phyloP scores from a whole-genome alignment of 352 stramenopile genomes.

The Pythium folliculosum region DNA sequence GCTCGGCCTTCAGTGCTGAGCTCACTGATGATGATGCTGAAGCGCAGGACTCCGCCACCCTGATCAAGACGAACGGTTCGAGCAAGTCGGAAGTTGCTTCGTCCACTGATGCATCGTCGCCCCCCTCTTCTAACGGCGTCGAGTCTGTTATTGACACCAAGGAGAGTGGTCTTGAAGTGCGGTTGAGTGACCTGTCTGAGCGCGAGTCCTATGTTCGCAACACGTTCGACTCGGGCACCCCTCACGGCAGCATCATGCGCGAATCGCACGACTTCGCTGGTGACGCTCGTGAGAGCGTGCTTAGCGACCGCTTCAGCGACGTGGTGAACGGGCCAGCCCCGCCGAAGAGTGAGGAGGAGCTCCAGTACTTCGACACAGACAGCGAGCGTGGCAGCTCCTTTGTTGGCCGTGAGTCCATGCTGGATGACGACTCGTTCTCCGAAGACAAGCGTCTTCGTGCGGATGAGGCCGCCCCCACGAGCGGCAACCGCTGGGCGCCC shows the following conservation, averaged over 20 bases:
- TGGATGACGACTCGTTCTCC: constrained; percentile 25
- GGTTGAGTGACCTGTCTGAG: constrained; percentile 26
- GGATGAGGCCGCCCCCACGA: constrained; percentile 1
- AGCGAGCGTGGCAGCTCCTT: constrained; percentile 49
- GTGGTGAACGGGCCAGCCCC: constrained; percentile 35
- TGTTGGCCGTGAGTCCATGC: constrained; percentile 30
- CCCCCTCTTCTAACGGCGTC: constrained; percentile 6
- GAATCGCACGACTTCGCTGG: constrained; percentile 34
- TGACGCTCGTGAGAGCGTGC: constrained; percentile 25
- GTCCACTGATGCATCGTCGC: constrained; percentile 2
- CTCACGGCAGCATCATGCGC: constrained; percentile 37
- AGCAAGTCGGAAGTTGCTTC: constrained; percentile 1
- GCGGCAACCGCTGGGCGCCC: constrained; percentile 37
- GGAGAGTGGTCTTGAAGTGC: constrained; percentile 1
- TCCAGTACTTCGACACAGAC: constrained; percentile 52
- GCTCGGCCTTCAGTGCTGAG: constrained; percentile 1
- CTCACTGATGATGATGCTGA: background rate
- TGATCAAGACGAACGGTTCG: background rate
- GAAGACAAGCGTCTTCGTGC: constrained; percentile 13
- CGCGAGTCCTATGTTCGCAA: constrained; percentile 20
- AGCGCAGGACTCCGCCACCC: background rate
- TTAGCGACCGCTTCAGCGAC: constrained; percentile 33
- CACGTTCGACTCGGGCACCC: constrained; percentile 41
- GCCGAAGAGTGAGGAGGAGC: constrained; percentile 26
- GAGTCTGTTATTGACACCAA: background rate